Conservation (phyloP, 1,284 basidiomycete genomes). For the Marasmius fiardii region DNA sequence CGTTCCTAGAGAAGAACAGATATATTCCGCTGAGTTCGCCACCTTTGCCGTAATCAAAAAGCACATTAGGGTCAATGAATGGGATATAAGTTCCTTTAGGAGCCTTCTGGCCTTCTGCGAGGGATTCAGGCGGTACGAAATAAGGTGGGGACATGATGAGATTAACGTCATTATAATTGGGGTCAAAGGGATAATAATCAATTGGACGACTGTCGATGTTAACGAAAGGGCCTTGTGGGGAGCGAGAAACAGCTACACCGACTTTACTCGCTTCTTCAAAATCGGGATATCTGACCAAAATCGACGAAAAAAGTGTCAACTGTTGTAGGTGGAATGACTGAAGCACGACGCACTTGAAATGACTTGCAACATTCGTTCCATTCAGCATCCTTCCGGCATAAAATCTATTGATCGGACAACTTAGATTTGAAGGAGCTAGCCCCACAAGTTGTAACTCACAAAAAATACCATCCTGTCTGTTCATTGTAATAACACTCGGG, state of each 20-base stretch:
- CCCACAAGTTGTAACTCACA: not conserved
- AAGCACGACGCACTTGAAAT: slow-evolving; percentile 3
- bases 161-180: slow-evolving; percentile 7
- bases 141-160: slow-evolving; percentile 8
- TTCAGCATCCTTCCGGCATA: slow-evolving; percentile 5
- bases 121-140: slow-evolving; percentile 3
- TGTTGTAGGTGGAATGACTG: not conserved
- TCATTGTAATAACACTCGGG: slow-evolving; percentile 7
- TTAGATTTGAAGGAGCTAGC: not conserved
- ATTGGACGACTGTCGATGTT: slow-evolving; percentile 7
- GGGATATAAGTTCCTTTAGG: slow-evolving; percentile 8
- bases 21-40: not conserved
- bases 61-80: slow-evolving; percentile 6
- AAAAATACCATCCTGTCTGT: slow-evolving; percentile 1
- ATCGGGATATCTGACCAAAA: slow-evolving; percentile 4
- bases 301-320: not conserved
- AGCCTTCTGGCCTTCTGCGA: slow-evolving; percentile 1
- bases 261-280: slow-evolving; percentile 11
- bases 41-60: not conserved
- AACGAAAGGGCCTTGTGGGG: slow-evolving; percentile 7
- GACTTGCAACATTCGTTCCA: not conserved
- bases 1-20: slow-evolving; percentile 9
- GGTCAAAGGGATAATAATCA: slow-evolving; percentile 10
- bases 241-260: slow-evolving; percentile 7
- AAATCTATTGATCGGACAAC: not conserved